phyloP scores from a whole-genome alignment of 2,329 filamentous ascomycete genomes.

The Curvularia verruculosa region DNA sequence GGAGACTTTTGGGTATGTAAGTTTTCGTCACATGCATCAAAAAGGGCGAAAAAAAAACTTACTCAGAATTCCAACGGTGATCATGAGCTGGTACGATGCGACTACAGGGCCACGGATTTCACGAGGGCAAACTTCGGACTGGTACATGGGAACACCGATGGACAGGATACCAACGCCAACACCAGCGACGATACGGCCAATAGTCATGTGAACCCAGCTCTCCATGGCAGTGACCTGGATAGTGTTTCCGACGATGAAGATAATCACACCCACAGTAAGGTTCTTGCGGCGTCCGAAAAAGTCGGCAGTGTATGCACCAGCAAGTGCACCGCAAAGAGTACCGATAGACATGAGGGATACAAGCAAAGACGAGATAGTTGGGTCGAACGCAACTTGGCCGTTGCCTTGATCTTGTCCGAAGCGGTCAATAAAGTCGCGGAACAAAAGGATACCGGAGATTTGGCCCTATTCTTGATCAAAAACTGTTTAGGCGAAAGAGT shows the following conservation, averaged over 20 bases:
- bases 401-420: slow-evolving; percentile 58
- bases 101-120: slow-evolving; percentile 69
- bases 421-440: slow-evolving; percentile 60
- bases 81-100: slow-evolving; percentile 55
- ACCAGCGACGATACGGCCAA: slow-evolving; percentile 53
- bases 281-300: slow-evolving; percentile 56
- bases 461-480: slow-evolving; percentile 30
- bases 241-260: slow-evolving; percentile 52
- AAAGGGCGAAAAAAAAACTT: not conserved
- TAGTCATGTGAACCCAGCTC: slow-evolving; percentile 56
- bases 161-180: slow-evolving; percentile 53
- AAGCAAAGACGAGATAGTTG: slow-evolving; percentile 53
- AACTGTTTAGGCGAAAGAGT: not conserved
- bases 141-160: slow-evolving; percentile 70
- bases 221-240: slow-evolving; percentile 52
- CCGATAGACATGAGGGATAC: slow-evolving; percentile 48
- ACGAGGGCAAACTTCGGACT: slow-evolving; percentile 67
- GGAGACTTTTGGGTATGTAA: slow-evolving; percentile 21
- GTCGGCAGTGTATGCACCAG: slow-evolving; percentile 59
- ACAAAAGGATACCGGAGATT: slow-evolving; percentile 50
- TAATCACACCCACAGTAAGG: slow-evolving; percentile 56
- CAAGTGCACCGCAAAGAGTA: slow-evolving; percentile 51
- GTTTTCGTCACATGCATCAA: not conserved
- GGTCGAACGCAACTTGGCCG: slow-evolving; percentile 49
- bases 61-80: slow-evolving; percentile 51